Evolutionary conservation across 805 yeast species (phyloP).

Genomic region (Candida bentonensis): DNA sequence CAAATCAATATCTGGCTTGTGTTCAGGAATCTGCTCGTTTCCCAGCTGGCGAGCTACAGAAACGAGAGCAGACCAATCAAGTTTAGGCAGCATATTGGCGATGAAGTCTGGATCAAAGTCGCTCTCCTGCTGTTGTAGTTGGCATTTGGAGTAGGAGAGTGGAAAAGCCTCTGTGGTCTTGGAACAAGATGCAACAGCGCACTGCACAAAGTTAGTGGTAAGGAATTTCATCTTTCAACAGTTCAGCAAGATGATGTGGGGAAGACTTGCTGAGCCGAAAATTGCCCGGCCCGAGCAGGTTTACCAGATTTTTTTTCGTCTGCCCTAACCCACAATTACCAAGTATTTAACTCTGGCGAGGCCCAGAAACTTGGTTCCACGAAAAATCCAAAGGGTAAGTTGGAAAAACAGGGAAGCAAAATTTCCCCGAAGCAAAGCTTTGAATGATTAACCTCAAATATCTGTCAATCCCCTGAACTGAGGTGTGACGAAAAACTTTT

Average conservation of each 20-base stretch:
- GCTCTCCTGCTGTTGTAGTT: constrained; percentile 57
- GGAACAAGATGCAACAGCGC: constrained; percentile 77
- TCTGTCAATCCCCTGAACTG: constrained; percentile 2
- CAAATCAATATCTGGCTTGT: constrained; percentile 21
- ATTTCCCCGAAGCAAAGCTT: background rate
- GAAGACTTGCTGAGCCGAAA: background rate
- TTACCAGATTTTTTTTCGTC: background rate
- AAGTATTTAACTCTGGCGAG: too few species aligned
- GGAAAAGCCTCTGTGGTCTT: constrained; percentile 70
- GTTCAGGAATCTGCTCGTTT: constrained; percentile 31
- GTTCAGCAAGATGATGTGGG: background rate
- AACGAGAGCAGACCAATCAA: constrained; percentile 80
- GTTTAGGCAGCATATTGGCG: constrained; percentile 56
- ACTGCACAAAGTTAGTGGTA: constrained; percentile 92
- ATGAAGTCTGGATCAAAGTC: constrained; percentile 79
- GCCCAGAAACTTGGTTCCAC: too few species aligned
- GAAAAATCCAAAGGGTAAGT: background rate
- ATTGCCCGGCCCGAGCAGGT: background rate
- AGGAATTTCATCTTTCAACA: constrained; percentile 58
- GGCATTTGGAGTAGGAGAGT: constrained; percentile 51
- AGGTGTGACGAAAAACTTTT: background rate
- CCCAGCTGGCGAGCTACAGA: constrained; percentile 65
- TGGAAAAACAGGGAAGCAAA: background rate
- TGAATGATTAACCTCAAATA: constrained; percentile 1
- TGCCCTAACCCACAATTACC: background rate